phyloP scores from a whole-genome alignment of 441 rosid genomes.

The Jatropha multifida region DNA sequence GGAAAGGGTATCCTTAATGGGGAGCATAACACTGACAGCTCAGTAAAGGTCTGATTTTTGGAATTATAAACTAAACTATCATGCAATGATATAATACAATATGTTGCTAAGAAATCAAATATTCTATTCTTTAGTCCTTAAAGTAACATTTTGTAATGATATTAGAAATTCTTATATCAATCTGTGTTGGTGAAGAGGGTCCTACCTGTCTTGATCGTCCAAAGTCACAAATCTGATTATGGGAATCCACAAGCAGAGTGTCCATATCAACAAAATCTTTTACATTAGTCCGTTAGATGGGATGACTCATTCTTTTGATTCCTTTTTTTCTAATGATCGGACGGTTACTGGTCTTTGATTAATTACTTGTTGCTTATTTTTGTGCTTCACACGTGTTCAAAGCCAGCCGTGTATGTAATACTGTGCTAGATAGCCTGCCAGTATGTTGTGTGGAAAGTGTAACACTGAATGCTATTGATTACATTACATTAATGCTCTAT shows the following conservation, averaged over 20 bases:
- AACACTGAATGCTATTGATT: no score
- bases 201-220: constrained; percentile 30
- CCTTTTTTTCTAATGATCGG: not conserved
- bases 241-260: constrained; percentile 13
- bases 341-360: constrained; percentile 10
- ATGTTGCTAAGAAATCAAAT: constrained; percentile 18
- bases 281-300: not conserved
- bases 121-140: constrained; percentile 13
- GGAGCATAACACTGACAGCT: constrained; percentile 35
- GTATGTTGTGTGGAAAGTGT: not conserved
- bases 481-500: no score
- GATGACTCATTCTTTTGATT: not conserved
- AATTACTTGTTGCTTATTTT: not conserved
- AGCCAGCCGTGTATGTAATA: constrained; percentile 13
- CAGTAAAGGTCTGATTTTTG: constrained; percentile 14
- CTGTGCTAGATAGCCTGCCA: not conserved
- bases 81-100: not conserved
- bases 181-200: constrained; percentile 8
- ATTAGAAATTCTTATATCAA: not conserved
- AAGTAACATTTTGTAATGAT: not conserved
- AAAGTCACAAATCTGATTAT: constrained; percentile 9
- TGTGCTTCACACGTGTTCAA: constrained; percentile 3
- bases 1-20: constrained; percentile 23
- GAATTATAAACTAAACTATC: not conserved
- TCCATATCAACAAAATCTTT: not conserved